Evolutionary conservation across 208 protist species (phyloP).

Genomic region (Phytomonas sp.): DNA sequence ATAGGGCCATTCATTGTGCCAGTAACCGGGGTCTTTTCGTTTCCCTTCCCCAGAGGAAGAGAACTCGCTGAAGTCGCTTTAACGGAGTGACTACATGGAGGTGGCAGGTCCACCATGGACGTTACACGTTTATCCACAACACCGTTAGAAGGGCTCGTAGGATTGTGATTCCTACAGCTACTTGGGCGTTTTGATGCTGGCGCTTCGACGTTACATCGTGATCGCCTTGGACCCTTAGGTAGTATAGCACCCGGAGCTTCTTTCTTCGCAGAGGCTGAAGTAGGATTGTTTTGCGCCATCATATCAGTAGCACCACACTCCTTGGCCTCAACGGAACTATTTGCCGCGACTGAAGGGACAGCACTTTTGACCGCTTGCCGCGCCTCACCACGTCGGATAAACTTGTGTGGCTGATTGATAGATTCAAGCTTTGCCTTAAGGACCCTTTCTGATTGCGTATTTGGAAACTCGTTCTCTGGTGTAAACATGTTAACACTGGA

Average conservation of each 20-base stretch:
- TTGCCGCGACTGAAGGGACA: neutral
- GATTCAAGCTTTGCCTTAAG: conserved; percentile 25
- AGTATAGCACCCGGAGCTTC: neutral
- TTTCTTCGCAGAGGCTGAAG: neutral
- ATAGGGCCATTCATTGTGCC: neutral
- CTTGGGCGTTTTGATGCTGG: neutral
- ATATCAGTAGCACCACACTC: neutral
- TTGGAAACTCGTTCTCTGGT: conserved; percentile 69
- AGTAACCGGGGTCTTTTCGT: neutral
- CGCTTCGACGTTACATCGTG: neutral
- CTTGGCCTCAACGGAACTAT: neutral
- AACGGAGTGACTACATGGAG: neutral
- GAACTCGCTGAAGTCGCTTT: neutral
- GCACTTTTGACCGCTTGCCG: conserved; percentile 15
- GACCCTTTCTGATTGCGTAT: conserved; percentile 50
- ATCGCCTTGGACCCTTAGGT: neutral
- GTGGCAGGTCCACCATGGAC: neutral
- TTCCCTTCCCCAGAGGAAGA: neutral
- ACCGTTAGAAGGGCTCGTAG: neutral
- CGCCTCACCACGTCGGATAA: conserved; percentile 36
- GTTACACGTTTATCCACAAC: neutral
- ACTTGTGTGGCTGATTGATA: conserved; percentile 28
- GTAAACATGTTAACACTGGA: conserved; percentile 35
- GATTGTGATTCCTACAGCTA: neutral
- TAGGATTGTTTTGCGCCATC: neutral